Base-by-base conservation (phyloP, 257 asterid species). In the Plantago elongata region DNA sequence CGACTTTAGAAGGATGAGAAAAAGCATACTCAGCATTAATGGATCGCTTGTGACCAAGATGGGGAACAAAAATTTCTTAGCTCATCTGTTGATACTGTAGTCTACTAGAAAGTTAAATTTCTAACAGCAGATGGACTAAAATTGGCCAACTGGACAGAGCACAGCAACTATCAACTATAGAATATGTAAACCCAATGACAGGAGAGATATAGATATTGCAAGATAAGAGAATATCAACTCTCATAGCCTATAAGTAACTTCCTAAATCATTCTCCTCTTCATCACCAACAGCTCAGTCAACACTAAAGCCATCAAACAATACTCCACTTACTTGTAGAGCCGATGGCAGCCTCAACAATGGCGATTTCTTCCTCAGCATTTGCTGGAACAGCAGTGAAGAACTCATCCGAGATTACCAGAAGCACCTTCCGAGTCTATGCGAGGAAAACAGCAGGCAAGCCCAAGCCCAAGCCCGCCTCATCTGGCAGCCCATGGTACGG, bases 401-500 rank as follows among this genome's bases (percentile, higher is more conserved):
- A 63, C 48, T 51, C 74, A 11, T 74, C 78, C 29, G 51, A 72
- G 29, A 45, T 72, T 63, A 47, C 51, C 1, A 45, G 70, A 4
- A 30, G 51, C 30, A 65, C 63, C 0, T 22, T 22, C 27, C 67
- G 50, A 57, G n/a, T 67, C 9, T 13, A 45, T 3, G 67, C 67
- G 77, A 67, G 74, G 57, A 73, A 67, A 56, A 16, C 64, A 0
- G 44, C 13, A 22, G 11, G 51, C 17, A 3, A 7, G 63, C 10
- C 46, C 27, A 73, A 68, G 68, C 17, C 27, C 27, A 22, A n/a
- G n/a, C n/a, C 51, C 3, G 66, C 54, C 2, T 38, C 78, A 0
- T 78, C 75, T 1, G 54, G 71, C 60, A 82, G 87, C 85, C 89
- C 85, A 0, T 84, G 89, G 93, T 84, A 82, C 65, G 92, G 86